Conservation (phyloP, 371 early-diverging fungal species). For the Phascolomyces articulosus region DNA sequence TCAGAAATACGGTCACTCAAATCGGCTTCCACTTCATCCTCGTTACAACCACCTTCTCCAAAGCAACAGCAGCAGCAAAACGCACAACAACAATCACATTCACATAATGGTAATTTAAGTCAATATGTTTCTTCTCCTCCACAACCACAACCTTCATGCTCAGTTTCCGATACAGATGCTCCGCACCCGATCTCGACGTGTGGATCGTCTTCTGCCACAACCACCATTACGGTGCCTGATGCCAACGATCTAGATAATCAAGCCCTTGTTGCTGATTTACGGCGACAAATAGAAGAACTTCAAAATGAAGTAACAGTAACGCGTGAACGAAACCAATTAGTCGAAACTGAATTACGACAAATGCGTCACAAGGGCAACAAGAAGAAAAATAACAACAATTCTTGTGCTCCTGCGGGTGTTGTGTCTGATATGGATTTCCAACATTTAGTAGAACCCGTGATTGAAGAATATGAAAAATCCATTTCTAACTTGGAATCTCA, state of each 20-base stretch:
- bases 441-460: conserved; percentile 67
- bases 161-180: conserved; percentile 7
- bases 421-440: conserved; percentile 44
- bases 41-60: conserved; percentile 5
- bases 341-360: conserved; percentile 23
- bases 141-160: conserved; percentile 2
- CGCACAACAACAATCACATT: not conserved
- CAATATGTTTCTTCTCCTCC: conserved; percentile 6
- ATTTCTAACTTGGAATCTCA: conserved; percentile 61
- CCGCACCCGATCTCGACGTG: conserved; percentile 11
- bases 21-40: conserved; percentile 17
- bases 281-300: conserved; percentile 23
- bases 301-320: conserved; percentile 21
- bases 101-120: conserved; percentile 21
- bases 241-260: conserved; percentile 14
- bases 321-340: conserved; percentile 21
- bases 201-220: conserved; percentile 27
- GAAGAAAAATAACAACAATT: conserved; percentile 7
- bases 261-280: conserved; percentile 20
- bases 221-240: conserved; percentile 18
- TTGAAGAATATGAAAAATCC: conserved; percentile 70
- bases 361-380: conserved; percentile 1
- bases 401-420: conserved; percentile 3
- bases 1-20: conserved; percentile 53
- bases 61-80: not conserved